These are phyloP conservation scores for Dictyostelium purpureum DNA, from an alignment of 78 protist genomes.

Conservation along the genomic window DNA sequence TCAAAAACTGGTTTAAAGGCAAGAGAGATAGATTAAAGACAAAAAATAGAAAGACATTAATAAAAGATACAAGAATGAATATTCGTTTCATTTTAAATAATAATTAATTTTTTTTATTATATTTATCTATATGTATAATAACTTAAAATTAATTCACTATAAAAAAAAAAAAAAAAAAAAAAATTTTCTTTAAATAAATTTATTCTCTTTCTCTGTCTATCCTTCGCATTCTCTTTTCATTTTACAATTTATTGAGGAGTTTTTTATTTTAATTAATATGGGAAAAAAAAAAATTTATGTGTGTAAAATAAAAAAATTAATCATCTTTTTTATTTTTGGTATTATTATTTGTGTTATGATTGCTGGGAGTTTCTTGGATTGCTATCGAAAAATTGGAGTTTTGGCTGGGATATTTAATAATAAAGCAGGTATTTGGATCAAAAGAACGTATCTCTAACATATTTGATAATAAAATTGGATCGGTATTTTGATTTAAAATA, in stretches of 20 bases:
- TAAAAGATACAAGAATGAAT: background rate
- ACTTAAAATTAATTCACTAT: too few species aligned
- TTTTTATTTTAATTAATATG: too few species aligned
- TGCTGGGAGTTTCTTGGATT: background rate
- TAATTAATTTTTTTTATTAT: too few species aligned
- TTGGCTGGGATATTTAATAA: conserved; percentile 29
- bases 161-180: too few species aligned
- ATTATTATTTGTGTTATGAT: background rate
- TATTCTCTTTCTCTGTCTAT: too few species aligned
- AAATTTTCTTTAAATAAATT: too few species aligned
- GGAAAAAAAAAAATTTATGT: too few species aligned
- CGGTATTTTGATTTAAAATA: conserved; percentile 11
- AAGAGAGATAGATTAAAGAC: background rate
- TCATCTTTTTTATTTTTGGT: background rate
- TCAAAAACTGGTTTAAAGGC: background rate
- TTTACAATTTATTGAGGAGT: too few species aligned
- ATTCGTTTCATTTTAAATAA: background rate
- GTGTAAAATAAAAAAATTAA: too few species aligned
- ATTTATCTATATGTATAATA: too few species aligned
- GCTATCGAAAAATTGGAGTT: background rate
- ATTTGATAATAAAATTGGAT: conserved; percentile 1
- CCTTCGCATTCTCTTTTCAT: too few species aligned
- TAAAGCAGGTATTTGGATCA: conserved; percentile 43
- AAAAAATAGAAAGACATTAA: too few species aligned
- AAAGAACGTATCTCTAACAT: conserved; percentile 25